These are phyloP conservation scores for Rhododendron vialii DNA, from an alignment of 148 eudicot species.

Conservation along the genomic window DNA sequence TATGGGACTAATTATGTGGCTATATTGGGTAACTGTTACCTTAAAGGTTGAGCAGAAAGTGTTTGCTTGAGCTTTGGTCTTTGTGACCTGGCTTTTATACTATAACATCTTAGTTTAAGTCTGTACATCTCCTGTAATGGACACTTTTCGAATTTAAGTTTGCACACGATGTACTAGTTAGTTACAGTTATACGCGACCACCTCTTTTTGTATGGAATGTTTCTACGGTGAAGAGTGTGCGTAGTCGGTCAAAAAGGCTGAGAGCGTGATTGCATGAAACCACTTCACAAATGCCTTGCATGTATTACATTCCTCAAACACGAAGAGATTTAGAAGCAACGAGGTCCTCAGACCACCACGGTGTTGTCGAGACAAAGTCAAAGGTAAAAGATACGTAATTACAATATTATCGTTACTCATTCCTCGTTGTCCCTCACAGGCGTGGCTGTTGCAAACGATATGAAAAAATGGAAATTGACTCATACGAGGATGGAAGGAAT, in stretches of 20 bases:
- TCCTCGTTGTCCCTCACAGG: background rate
- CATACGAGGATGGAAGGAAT: background rate
- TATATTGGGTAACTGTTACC: background rate
- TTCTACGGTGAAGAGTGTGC: background rate
- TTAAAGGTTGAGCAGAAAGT: background rate
- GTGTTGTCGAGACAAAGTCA: background rate
- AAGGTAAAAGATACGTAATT: background rate
- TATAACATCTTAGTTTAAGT: background rate
- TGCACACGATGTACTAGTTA: no score
- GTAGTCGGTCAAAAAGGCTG: background rate
- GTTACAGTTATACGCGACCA: no score
- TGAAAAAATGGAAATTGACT: background rate
- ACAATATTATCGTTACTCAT: background rate
- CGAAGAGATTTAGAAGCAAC: background rate
- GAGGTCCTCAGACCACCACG: background rate
- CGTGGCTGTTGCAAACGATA: background rate
- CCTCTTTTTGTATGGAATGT: background rate
- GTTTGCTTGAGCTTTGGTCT: background rate
- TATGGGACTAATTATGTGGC: background rate
- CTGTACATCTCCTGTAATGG: background rate
- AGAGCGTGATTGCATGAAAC: background rate
- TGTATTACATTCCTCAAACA: background rate
- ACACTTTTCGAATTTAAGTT: background rate
- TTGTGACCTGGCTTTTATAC: background rate
- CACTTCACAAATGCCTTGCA: background rate